Evolutionary conservation across 495 filamentous ascomycete species (phyloP), one percentile per base, ranked within the genome.

Genomic region (Penicillium bialowiezense): DNA sequence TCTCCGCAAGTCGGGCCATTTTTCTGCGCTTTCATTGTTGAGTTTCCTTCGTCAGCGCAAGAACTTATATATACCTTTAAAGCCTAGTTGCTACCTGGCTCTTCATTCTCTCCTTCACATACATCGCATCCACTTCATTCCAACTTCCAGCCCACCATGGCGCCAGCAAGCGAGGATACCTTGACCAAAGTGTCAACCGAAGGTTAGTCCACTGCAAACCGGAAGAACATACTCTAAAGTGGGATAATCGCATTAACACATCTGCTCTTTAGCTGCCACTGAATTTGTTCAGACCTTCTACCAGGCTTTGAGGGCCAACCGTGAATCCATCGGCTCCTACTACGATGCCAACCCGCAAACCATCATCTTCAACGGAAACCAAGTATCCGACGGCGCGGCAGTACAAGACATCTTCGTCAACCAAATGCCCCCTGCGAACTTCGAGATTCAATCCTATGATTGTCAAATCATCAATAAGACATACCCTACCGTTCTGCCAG

Each of bases 401-500:
- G 76, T 88, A 33, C 80, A 85, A 35, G 70, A 74, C 4, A 76
- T 84, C 20, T 85, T 85, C 48, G 68, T 79, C 42, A 77, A 79
- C 17, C 69, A 82, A 50, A 86, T 87, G 79, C 80, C 85, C 1
- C 56, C 65, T 13, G 57, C 79, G 0, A 68, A 75, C 41, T 85
- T 88, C 63, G 83, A 88, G 36, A 73, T 87, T 3, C 79, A 85
- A 54, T 77, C 74, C 6, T 84, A 79, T 48, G 86, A 93, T 64
- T 84, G 79, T 59, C 87, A 91, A 41, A 78, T 89, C 34, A 69
- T 93, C 55, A 90, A 91, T 66, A 75, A 75, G 15, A 75, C 78
- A 50, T 87, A 81, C 68, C 70, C 72, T 6, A 68, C 70, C 12
- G 47, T 54, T 7, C 71, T 65, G 1, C 61, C 69, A 0, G 59